Base-by-base conservation (phyloP, 2,329 filamentous ascomycete species). In the Exophiala calicioides region DNA sequence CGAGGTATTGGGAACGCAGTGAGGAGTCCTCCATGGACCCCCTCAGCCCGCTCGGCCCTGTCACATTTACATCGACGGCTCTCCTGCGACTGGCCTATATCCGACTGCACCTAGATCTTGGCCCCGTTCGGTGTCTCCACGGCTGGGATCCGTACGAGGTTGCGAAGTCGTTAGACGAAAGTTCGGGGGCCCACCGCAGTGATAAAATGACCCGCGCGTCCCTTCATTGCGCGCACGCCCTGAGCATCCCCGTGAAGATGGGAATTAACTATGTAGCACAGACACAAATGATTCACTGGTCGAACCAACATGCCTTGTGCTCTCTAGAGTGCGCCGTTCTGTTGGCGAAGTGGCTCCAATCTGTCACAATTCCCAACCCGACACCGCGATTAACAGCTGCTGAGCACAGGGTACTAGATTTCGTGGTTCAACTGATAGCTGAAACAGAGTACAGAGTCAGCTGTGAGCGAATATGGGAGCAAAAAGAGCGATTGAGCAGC, bases 121-220 rank as follows among this genome's bases (percentile, higher is more conserved):
- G 57, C 1, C 42, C 52, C 8, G 47, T 50, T 6, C 71, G 80
- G 37, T 74, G 75, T 12, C 70, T 86, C 29, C 79, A 82, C 57
- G 81, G 78, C 3, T 72, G 81, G 33, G 80, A 85, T 58, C 75
- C 80, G 2, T 63, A 74, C 32, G 63, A 80, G 33, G 80, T 86
- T 44, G 81, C 82, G 1, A 74, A 72, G 34, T 75, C 74, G 3
- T 75, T 82, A 57, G 73, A 70, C 44, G 70, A 75, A 36, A 77
- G 73, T 13, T 15, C 41, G 5, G 18, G 13, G 21, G 23, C 23
- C 3, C n/a, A 29, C 9, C 41, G 41, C 12, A 37, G 15, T 15
- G 32, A 44, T 12, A 26, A 29, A 12, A n/a, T 36, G 5, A 36
- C 41, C 8, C 70, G 74, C 1, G 77, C 78, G 0, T 65, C 79